These are phyloP conservation scores for Syzygium malaccense DNA, from an alignment of 441 rosid genomes.

Conservation along the genomic window DNA sequence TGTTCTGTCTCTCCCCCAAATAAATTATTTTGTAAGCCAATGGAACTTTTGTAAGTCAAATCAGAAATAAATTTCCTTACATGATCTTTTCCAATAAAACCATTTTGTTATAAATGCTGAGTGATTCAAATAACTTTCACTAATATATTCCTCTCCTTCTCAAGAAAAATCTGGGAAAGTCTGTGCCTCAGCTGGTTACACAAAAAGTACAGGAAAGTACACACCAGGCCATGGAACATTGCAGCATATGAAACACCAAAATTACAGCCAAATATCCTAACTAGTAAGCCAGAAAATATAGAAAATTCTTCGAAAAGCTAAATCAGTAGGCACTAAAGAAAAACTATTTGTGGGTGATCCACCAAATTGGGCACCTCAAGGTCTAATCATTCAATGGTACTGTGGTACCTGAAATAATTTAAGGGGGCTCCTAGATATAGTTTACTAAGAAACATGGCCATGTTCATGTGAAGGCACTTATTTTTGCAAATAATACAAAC, in stretches of 20 bases:
- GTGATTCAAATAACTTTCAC: neutral
- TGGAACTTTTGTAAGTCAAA: neutral
- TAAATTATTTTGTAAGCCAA: neutral
- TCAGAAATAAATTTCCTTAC: neutral
- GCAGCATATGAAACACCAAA: neutral
- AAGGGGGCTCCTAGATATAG: neutral
- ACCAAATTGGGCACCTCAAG: neutral
- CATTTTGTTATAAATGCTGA: neutral
- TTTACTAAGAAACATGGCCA: neutral
- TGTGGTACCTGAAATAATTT: neutral
- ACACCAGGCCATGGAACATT: neutral
- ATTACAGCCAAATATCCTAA: neutral
- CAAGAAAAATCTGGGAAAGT: neutral
- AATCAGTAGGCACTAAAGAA: neutral
- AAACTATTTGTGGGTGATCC: neutral
- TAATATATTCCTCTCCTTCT: neutral
- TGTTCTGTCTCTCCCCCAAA: neutral
- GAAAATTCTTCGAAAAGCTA: neutral
- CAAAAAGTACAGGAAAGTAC: neutral
- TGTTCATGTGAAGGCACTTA: neutral
- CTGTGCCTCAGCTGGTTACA: neutral
- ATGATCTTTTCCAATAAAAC: neutral
- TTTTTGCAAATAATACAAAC: neutral
- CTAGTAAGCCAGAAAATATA: neutral
- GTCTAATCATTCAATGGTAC: neutral